Percentiles rank a stretch among this genome's conserved stretches.
phyloP scores from a whole-genome alignment of 306 rosid species.

The Rubus parviflorus region DNA sequence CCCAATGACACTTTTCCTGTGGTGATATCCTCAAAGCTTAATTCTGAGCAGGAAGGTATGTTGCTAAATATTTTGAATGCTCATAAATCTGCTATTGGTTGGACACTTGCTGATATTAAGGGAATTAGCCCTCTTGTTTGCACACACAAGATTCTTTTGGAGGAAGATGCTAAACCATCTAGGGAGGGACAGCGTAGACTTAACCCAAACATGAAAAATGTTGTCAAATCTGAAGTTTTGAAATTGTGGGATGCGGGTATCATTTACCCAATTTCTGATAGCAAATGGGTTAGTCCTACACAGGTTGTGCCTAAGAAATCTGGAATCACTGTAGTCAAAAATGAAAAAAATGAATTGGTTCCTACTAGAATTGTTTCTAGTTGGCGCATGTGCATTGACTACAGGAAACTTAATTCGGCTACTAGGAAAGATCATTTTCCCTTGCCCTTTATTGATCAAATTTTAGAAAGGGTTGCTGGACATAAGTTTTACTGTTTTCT shows the following conservation, averaged over 20 bases:
- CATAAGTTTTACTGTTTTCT: background rate
- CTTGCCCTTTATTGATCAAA: background rate
- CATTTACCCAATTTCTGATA: too few relatives aligned
- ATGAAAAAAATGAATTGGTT: background rate
- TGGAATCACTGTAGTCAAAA: background rate
- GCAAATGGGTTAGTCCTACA: slow-evolving; percentile 1
- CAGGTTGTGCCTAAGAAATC: background rate
- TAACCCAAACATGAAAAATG: background rate
- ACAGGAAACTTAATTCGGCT: background rate
- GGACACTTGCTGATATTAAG: background rate
- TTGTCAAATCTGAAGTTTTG: background rate
- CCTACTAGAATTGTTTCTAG: background rate
- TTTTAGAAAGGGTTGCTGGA: background rate
- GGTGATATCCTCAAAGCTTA: background rate
- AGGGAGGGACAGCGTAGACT: background rate
- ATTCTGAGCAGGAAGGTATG: background rate
- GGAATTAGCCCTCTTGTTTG: background rate
- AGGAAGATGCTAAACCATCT: background rate
- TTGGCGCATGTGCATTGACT: background rate
- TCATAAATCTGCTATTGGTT: background rate
- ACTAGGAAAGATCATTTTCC: background rate
- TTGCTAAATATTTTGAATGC: background rate
- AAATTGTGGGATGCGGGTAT: background rate
- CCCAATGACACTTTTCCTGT: background rate
- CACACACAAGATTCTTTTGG: background rate